phyloP scores from a whole-genome alignment of 1,284 basidiomycete species.

The Earliella scabrosa region DNA sequence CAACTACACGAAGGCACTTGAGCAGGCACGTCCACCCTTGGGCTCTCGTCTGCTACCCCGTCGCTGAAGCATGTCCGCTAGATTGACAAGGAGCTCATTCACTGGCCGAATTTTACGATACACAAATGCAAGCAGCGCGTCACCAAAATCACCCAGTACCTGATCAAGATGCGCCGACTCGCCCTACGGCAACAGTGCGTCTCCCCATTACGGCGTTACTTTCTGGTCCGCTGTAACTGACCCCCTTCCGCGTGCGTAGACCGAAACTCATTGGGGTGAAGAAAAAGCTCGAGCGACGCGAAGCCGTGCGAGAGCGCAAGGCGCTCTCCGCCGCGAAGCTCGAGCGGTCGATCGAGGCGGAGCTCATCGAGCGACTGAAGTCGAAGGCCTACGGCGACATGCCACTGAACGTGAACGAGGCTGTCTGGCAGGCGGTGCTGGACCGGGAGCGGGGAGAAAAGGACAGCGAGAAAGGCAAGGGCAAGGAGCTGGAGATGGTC shows the following conservation, averaged over 20 bases:
- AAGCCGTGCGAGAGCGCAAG: conserved; percentile 92
- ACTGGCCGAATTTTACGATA: conserved; percentile 97
- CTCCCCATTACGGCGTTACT: not conserved
- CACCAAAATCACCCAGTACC: conserved; percentile 99
- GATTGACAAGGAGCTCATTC: conserved; percentile 94
- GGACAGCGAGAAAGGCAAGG: conserved; percentile 45
- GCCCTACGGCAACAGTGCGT: conserved; percentile 89
- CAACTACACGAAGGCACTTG: conserved; percentile 93
- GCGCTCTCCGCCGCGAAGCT: conserved; percentile 94
- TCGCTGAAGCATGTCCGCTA: conserved; percentile 34
- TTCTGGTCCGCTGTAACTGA: not conserved
- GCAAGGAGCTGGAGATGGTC: conserved; percentile 48
- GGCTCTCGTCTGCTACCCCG: not conserved
- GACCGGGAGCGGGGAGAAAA: conserved; percentile 74
- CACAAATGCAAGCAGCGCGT: conserved; percentile 99
- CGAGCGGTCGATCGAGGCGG: conserved; percentile 95
- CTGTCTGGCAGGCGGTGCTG: conserved; percentile 91
- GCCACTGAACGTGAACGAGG: conserved; percentile 98
- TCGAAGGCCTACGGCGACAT: conserved; percentile 98
- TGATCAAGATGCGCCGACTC: conserved; percentile 96
- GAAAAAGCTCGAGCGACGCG: conserved; percentile 97
- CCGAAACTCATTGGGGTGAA: conserved; percentile 95
- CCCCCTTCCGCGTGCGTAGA: conserved; percentile 44
- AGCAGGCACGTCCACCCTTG: conserved; percentile 65
- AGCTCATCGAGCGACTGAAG: conserved; percentile 94